Percentiles rank a stretch among this genome's conserved stretches.
Conservation (phyloP, 805 yeast genomes). For the Candida saitoana region DNA sequence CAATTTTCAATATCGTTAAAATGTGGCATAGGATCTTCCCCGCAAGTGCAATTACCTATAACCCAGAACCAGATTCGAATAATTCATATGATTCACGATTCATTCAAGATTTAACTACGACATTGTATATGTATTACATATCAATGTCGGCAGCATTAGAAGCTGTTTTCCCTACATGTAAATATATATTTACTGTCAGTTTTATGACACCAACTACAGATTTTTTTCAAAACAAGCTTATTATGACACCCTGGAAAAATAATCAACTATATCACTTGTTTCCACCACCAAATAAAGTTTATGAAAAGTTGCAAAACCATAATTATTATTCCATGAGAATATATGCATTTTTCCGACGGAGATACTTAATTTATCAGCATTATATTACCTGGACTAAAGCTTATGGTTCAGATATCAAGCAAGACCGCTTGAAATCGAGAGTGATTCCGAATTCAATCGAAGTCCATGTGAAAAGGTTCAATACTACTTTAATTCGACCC, state of each 20-base stretch:
- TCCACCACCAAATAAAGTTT: conserved; percentile 5
- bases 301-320: conserved; percentile 20
- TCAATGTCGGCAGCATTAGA: conserved; percentile 20
- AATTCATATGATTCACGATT: conserved; percentile 9
- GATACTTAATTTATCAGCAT: conserved; percentile 16
- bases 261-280: conserved; percentile 8
- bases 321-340: conserved; percentile 22
- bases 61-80: background rate
- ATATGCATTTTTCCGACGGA: conserved; percentile 19
- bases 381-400: conserved; percentile 16
- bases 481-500: conserved; percentile 19
- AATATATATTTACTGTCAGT: conserved; percentile 19
- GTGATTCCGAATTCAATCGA: conserved; percentile 17
- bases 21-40: conserved; percentile 21
- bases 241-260: conserved; percentile 6
- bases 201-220: conserved; percentile 13
- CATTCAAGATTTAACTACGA: conserved; percentile 14
- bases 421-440: conserved; percentile 14
- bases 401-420: conserved; percentile 8
- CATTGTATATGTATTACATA: conserved; percentile 19
- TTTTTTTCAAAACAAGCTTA: conserved; percentile 10
- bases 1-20: conserved; percentile 15
- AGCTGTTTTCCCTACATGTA: conserved; percentile 18
- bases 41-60: conserved; percentile 11
- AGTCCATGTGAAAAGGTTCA: conserved; percentile 19